Conservation (phyloP, 1,139 yeast species). For the Tardiomyces blankii region DNA sequence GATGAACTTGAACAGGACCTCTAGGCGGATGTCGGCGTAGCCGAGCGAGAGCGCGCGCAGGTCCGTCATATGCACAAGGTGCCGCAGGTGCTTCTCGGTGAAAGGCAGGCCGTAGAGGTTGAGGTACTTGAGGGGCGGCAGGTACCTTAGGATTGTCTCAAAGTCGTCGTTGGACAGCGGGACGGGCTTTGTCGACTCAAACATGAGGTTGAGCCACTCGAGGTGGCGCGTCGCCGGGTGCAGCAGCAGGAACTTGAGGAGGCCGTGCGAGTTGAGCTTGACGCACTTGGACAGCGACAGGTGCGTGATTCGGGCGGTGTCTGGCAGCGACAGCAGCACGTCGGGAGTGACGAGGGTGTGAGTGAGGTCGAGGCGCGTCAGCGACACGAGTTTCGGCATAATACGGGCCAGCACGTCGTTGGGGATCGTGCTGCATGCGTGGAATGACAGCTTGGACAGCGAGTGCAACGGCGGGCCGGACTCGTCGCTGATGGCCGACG, state of each 20-base stretch:
- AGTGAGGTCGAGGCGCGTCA: slow-evolving; percentile 65
- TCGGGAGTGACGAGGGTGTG: slow-evolving; percentile 67
- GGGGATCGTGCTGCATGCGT: slow-evolving; percentile 77
- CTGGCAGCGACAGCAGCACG: slow-evolving; percentile 40
- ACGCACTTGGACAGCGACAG: slow-evolving; percentile 72
- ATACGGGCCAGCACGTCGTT: slow-evolving; percentile 43
- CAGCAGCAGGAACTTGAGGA: slow-evolving; percentile 57
- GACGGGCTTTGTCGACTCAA: slow-evolving; percentile 57
- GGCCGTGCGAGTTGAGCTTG: slow-evolving; percentile 60
- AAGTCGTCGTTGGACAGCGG: slow-evolving; percentile 36
- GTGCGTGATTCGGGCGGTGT: slow-evolving; percentile 55
- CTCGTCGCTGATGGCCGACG: neutral
- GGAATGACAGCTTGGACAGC: slow-evolving; percentile 56
- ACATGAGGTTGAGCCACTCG: slow-evolving; percentile 69
- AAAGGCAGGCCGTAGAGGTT: slow-evolving; percentile 73
- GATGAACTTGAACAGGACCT: slow-evolving; percentile 40
- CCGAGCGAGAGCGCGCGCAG: slow-evolving; percentile 56
- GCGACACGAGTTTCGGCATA: slow-evolving; percentile 44
- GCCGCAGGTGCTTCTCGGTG: slow-evolving; percentile 39
- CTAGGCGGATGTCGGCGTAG: slow-evolving; percentile 41
- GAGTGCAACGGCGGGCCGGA: slow-evolving; percentile 17
- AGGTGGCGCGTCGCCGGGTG: slow-evolving; percentile 58
- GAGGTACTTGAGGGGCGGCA: slow-evolving; percentile 40
- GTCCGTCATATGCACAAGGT: slow-evolving; percentile 38
- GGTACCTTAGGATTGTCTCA: slow-evolving; percentile 30